Percentiles rank a stretch among this genome's conserved stretches.
Evolutionary conservation across 257 asterid genomes (phyloP).

Genomic region (Lithospermum erythrorhizon): DNA sequence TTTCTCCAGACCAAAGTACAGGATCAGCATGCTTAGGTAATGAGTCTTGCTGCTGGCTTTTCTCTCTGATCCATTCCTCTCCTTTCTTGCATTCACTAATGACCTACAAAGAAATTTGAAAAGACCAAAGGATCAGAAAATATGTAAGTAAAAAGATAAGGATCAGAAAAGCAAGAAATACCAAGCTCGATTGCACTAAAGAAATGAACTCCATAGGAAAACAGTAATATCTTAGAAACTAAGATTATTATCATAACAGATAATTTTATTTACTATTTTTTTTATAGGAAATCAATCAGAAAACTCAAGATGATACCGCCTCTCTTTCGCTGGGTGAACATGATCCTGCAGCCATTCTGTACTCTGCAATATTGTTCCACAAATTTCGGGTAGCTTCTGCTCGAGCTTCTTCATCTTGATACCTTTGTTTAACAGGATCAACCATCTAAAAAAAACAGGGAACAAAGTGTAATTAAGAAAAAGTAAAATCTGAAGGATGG

Average conservation of each 20-base stretch:
- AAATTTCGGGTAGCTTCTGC: slow-evolving; percentile 51
- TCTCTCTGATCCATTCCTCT: slow-evolving; percentile 78
- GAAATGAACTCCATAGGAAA: background rate
- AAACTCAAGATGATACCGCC: slow-evolving; percentile 27
- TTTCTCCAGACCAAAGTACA: slow-evolving; percentile 60
- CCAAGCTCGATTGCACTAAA: background rate
- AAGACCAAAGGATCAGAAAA: background rate
- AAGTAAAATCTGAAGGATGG: slow-evolving; percentile 4
- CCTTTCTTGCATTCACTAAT: slow-evolving; percentile 62
- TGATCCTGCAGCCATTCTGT: slow-evolving; percentile 47
- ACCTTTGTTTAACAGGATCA: slow-evolving; percentile 76
- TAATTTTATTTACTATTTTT: no score
- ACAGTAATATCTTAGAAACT: background rate
- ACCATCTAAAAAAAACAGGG: slow-evolving; percentile 42
- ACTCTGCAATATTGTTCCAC: slow-evolving; percentile 45
- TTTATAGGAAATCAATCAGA: no score
- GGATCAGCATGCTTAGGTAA: slow-evolving; percentile 80
- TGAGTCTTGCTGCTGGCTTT: slow-evolving; percentile 64
- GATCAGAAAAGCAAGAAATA: background rate
- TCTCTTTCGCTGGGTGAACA: slow-evolving; percentile 63
- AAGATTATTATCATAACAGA: no score
- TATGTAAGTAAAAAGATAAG: no score
- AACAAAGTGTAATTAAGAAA: slow-evolving; percentile 1
- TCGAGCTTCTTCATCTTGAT: slow-evolving; percentile 73
- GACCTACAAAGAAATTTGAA: slow-evolving; percentile 38